These are phyloP conservation scores for Corinectria fuckeliana DNA, from an alignment of 2,329 filamentous ascomycete genomes.

Conservation along the genomic window DNA sequence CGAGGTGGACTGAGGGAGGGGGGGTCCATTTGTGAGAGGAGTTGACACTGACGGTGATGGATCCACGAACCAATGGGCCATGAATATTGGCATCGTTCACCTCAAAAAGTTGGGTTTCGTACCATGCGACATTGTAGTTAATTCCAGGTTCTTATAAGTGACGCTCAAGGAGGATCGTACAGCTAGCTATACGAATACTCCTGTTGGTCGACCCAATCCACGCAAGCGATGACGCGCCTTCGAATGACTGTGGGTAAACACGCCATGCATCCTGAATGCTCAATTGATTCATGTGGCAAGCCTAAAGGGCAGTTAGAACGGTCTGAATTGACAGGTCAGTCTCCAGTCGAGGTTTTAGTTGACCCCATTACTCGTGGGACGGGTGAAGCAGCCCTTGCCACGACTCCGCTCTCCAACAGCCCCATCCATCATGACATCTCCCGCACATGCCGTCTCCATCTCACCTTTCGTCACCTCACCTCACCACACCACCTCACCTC, in stretches of 20 bases:
- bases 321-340: neutral
- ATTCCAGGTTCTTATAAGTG: too few relatives aligned
- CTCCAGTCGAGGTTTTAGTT: neutral
- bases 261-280: neutral
- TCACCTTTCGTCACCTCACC: too few relatives aligned
- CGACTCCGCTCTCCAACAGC: slow-evolving; percentile 1
- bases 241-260: neutral
- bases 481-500: neutral
- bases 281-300: neutral
- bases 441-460: neutral
- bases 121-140: neutral
- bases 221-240: slow-evolving; percentile 4
- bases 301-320: neutral
- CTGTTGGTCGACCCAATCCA: neutral
- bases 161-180: too few relatives aligned
- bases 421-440: slow-evolving; percentile 15
- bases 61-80: neutral
- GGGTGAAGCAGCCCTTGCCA: too few relatives aligned
- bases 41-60: neutral
- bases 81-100: too few relatives aligned
- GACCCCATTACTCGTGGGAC: too few relatives aligned
- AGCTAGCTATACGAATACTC: neutral
- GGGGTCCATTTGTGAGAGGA: neutral
- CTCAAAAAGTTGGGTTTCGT: neutral
- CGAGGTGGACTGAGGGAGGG: neutral